Base-by-base conservation (phyloP, 495 filamentous ascomycete genomes). In the Parathielavia appendiculata region DNA sequence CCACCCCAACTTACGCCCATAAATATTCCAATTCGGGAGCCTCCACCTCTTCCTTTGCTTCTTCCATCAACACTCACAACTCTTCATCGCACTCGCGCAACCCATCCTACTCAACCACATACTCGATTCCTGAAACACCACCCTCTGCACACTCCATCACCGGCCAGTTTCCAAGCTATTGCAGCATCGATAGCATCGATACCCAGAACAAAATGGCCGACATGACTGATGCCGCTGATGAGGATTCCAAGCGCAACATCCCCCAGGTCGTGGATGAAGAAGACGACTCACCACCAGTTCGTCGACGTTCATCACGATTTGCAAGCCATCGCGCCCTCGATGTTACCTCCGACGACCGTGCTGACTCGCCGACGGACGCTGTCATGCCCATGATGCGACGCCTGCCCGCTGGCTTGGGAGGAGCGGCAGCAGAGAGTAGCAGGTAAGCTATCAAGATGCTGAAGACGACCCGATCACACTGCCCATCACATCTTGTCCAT, bases 1-100 rank as follows among this genome's bases (percentile, higher is more conserved):
- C 26, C 26, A 30, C 26, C 26, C 26, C 26, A 2, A 6, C 26
- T 6, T 68, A 66, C 14, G 63, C 58, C 41, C 73, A 78, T 66
- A 76, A 72, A 59, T 71, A 69, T 46, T 78, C 74, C 1, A 64
- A 67, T 38, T 75, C 73, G 38, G 60, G 63, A n/a, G 71, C 69
- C 62, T 75, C 69, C 14, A 56, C 72, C 4, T 73, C 73, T 19
- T 78, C 73, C 16, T 75, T 69, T 1, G 59, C 66, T n/a, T 71
- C 73, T 4, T 73, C 70, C 9, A 67, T 66, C 9, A 61, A 51
- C 43, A 63, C 26, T 6, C 26, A 14, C 23, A 35, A 64, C 48
- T 72, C 67, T 3, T 17, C 60, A 50, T 71, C 66, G 0, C 71
- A 75, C 47, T 77, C 75, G 9, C 66, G 75, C 3, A 71, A 73